Percentiles rank a stretch among this genome's conserved stretches.
These are phyloP conservation scores for Bisporella sp. DNA, from an alignment of 2,329 filamentous ascomycete genomes.

Conservation along the genomic window DNA sequence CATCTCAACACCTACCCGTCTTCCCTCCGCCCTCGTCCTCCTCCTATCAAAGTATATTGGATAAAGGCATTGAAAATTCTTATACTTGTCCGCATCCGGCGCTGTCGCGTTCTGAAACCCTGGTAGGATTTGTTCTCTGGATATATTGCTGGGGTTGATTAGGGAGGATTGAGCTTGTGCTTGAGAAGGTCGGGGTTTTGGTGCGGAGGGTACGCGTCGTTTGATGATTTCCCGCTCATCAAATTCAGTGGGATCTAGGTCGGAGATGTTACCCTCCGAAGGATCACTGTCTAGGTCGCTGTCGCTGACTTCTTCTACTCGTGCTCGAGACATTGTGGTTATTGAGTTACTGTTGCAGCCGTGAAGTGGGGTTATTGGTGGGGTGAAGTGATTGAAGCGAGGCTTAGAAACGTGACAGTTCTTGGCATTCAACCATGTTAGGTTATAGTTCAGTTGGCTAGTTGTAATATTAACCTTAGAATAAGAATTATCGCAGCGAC, in stretches of 20 bases:
- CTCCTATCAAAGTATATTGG: conserved; percentile 88
- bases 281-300: conserved; percentile 67
- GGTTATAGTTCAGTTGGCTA: too few relatives aligned
- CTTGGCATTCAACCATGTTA: too few relatives aligned
- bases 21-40: conserved; percentile 69
- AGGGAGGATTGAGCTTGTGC: conserved; percentile 29
- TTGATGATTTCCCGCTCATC: conserved; percentile 38
- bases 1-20: conserved; percentile 64
- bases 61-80: conserved; percentile 83
- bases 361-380: conserved; percentile 3
- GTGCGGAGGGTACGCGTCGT: conserved; percentile 5
- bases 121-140: conserved; percentile 24
- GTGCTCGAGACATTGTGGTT: conserved; percentile 68
- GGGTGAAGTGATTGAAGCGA: conserved; percentile 1
- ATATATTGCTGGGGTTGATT: conserved; percentile 32
- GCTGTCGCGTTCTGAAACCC: conserved; percentile 26
- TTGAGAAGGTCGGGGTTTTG: conserved; percentile 5
- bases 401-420: not conserved
- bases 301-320: conserved; percentile 89
- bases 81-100: conserved; percentile 52
- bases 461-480: too few relatives aligned
- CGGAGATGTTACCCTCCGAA: conserved; percentile 73
- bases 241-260: conserved; percentile 28
- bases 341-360: conserved; percentile 4
- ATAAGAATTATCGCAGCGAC: too few relatives aligned